These are phyloP conservation scores for Plantago rigida DNA, from an alignment of 305 asterid species.

Conservation along the genomic window DNA sequence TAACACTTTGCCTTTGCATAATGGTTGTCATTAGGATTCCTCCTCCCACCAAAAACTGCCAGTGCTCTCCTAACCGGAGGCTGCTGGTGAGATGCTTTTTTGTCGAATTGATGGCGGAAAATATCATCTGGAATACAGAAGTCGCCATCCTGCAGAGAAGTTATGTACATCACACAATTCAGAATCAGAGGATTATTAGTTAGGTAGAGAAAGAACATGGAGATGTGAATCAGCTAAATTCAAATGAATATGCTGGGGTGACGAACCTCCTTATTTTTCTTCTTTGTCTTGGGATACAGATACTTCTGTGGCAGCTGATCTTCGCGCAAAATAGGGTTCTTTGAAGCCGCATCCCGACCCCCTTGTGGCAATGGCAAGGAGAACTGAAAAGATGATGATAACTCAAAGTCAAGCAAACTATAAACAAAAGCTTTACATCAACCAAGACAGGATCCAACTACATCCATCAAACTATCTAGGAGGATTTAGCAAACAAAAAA, in stretches of 20 bases:
- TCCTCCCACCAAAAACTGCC: conserved; percentile 77
- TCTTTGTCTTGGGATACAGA: conserved; percentile 73
- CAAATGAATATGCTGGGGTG: not conserved
- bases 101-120: conserved; percentile 60
- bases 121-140: conserved; percentile 43
- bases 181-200: not conserved
- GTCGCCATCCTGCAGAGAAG: conserved; percentile 36
- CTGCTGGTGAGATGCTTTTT: conserved; percentile 77
- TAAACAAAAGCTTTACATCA: no score
- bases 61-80: conserved; percentile 85
- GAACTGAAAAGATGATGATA: conserved; percentile 42
- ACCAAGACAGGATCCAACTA: not conserved
- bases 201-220: not conserved
- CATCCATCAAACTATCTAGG: not conserved
- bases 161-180: not conserved
- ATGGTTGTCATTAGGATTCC: conserved; percentile 92
- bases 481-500: no score
- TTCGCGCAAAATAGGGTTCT: conserved; percentile 88
- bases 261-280: conserved; percentile 60
- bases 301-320: conserved; percentile 90
- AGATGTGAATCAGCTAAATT: not conserved
- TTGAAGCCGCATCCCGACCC: conserved; percentile 74
- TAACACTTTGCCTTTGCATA: conserved; percentile 60
- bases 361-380: conserved; percentile 90
- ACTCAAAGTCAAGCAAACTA: conserved; percentile 4